Conservation (phyloP, 2,329 filamentous ascomycete genomes). For the Fusarium luffae region DNA sequence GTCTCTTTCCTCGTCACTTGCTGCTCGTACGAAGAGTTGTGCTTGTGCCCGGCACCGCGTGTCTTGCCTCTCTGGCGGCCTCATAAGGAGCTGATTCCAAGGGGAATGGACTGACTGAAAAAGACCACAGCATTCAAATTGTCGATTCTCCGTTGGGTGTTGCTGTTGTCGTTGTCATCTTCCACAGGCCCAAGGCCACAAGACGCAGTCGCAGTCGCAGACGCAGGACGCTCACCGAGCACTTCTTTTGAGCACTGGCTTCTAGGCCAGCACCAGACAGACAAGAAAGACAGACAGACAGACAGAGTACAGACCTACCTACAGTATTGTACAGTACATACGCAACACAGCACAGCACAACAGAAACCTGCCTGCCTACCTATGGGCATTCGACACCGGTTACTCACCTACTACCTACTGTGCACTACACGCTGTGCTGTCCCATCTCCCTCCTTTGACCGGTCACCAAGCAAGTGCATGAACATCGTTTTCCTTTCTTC, state of each 20-base stretch:
- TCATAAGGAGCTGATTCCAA: conserved; percentile 47
- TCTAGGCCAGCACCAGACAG: conserved; percentile 22
- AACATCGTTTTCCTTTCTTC: conserved; percentile 43
- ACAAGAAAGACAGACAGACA: neutral
- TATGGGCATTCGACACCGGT: conserved; percentile 34
- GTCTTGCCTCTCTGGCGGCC: conserved; percentile 46
- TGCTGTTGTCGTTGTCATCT: conserved; percentile 23
- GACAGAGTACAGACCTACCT: neutral
- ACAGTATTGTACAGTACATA: conserved; percentile 18
- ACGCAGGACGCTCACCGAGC: conserved; percentile 35
- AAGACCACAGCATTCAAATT: conserved; percentile 36
- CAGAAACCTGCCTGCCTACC: conserved; percentile 1
- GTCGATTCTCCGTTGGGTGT: conserved; percentile 30
- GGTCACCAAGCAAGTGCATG: conserved; percentile 17
- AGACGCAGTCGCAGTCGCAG: neutral
- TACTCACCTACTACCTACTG: conserved; percentile 1
- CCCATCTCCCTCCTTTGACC: conserved; percentile 23
- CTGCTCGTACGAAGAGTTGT: conserved; percentile 38
- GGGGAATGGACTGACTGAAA: conserved; percentile 20
- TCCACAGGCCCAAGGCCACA: conserved; percentile 15
- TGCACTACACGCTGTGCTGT: conserved; percentile 32
- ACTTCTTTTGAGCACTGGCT: conserved; percentile 23
- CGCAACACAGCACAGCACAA: conserved; percentile 4
- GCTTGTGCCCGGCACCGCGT: conserved; percentile 42
- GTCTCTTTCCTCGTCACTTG: conserved; percentile 42